Conservation (phyloP, 2,329 filamentous ascomycete species). For the Metarhizium rileyi region DNA sequence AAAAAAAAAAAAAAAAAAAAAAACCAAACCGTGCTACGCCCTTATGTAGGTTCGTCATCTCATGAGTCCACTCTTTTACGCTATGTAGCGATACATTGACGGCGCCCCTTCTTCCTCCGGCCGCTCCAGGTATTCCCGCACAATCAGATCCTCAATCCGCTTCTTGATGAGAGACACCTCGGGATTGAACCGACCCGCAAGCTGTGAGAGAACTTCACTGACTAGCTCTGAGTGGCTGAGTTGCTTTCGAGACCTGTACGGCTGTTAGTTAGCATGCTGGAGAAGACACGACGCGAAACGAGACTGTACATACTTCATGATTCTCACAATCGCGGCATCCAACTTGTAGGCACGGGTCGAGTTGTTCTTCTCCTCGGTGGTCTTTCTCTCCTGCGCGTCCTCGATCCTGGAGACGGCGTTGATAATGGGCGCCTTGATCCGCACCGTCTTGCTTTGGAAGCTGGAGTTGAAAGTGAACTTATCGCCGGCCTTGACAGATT, state of each 20-base stretch:
- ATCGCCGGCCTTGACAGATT: slow-evolving; percentile 67
- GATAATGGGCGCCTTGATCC: slow-evolving; percentile 83
- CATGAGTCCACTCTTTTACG: slow-evolving; percentile 31
- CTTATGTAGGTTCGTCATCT: not conserved
- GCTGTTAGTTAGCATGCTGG: not conserved
- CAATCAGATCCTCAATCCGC: slow-evolving; percentile 68
- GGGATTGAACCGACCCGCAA: slow-evolving; percentile 61
- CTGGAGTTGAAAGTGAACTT: slow-evolving; percentile 72
- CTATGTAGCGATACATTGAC: slow-evolving; percentile 62
- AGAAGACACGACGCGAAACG: not conserved
- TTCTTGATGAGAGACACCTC: slow-evolving; percentile 72
- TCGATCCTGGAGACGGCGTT: slow-evolving; percentile 78
- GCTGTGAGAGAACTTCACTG: slow-evolving; percentile 61
- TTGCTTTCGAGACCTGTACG: slow-evolving; percentile 62
- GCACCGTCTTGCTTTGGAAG: slow-evolving; percentile 74
- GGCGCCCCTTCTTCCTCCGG: slow-evolving; percentile 53
- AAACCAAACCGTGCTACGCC: slow-evolving; percentile 2
- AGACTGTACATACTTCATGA: slow-evolving; percentile 65
- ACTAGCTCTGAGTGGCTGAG: slow-evolving; percentile 60
- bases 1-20: too few relatives aligned
- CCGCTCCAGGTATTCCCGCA: slow-evolving; percentile 68
- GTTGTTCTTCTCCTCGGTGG: slow-evolving; percentile 67
- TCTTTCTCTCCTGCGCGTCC: slow-evolving; percentile 55
- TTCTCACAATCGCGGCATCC: slow-evolving; percentile 68
- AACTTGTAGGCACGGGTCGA: slow-evolving; percentile 61